Percentiles rank a stretch among this genome's conserved stretches.
Conservation (phyloP, 1,284 basidiomycete species). For the Austroboletus rostrupii region DNA sequence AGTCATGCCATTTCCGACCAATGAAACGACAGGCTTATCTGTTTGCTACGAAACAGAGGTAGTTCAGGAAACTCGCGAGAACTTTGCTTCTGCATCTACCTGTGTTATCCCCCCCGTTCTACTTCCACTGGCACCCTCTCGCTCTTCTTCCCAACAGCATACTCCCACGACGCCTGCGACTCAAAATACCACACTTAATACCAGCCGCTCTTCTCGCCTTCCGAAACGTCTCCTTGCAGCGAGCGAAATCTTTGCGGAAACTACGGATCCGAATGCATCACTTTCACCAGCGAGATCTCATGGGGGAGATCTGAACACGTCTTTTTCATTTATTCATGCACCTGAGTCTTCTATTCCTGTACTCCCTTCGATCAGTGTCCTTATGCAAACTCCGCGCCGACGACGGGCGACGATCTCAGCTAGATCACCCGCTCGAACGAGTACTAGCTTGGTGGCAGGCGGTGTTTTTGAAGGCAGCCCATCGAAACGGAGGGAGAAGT, state of each 20-base stretch:
- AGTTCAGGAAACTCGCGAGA: conserved; percentile 69
- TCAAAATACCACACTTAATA: conserved; percentile 14
- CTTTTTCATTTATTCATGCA: conserved; percentile 17
- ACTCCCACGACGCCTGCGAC: conserved; percentile 1
- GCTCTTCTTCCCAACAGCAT: conserved; percentile 41
- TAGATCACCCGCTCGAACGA: conserved; percentile 46
- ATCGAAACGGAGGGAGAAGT: conserved; percentile 63
- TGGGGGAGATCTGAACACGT: conserved; percentile 21
- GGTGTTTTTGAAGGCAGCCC: conserved; percentile 43
- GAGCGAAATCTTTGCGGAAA: conserved; percentile 61
- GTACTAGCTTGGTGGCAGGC: conserved; percentile 10
- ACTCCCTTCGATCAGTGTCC: conserved; percentile 21
- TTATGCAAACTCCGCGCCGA: conserved; percentile 47
- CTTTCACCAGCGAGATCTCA: conserved; percentile 28
- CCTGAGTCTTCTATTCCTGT: conserved; percentile 21
- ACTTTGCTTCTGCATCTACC: conserved; percentile 47
- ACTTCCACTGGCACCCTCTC: conserved; percentile 52
- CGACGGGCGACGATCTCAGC: conserved; percentile 67
- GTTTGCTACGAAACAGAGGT: conserved; percentile 47
- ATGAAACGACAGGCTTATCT: conserved; percentile 3
- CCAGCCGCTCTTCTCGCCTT: conserved; percentile 45
- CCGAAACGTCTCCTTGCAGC: conserved; percentile 63
- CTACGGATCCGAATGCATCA: conserved; percentile 34
- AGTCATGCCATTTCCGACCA: conserved; percentile 28
- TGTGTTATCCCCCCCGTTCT: conserved; percentile 47